A percentile compares a stretch with the other conserved stretches of the same genome.
Conservation (phyloP, 2,329 filamentous ascomycete genomes). For the Ophiostoma pallidulum region DNA sequence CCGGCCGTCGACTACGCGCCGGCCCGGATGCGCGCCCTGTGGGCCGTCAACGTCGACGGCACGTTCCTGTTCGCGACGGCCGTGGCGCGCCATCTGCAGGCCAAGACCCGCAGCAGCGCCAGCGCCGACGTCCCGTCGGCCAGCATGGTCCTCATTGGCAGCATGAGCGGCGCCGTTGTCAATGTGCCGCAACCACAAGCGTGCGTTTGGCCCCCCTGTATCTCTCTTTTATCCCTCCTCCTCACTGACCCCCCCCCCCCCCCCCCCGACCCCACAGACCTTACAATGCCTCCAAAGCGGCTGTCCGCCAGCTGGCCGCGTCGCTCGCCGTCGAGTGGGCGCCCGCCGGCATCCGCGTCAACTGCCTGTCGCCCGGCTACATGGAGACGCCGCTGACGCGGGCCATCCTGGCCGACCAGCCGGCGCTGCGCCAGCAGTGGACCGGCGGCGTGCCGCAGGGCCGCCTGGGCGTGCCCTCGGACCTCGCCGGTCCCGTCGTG, state of each 20-base stretch:
- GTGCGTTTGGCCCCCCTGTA: constrained; percentile 27
- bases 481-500: constrained; percentile 86
- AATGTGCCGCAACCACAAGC: constrained; percentile 92
- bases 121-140: constrained; percentile 50
- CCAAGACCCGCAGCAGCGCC: constrained; percentile 30
- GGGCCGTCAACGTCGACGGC: constrained; percentile 86
- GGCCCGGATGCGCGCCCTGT: constrained; percentile 85
- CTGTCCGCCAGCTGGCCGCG: constrained; percentile 76
- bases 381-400: constrained; percentile 93
- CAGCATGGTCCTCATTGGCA: constrained; percentile 89
- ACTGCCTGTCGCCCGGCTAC: constrained; percentile 91
- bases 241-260: not conserved
- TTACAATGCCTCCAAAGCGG: constrained; percentile 90
- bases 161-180: constrained; percentile 89
- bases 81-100: constrained; percentile 82
- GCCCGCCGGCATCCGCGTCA: constrained; percentile 76
- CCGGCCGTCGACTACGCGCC: constrained; percentile 84
- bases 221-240: not conserved
- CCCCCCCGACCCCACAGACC: constrained; percentile 38
- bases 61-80: constrained; percentile 81
- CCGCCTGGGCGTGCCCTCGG: constrained; percentile 85
- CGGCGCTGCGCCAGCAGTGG: constrained; percentile 83
- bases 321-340: constrained; percentile 95
- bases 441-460: constrained; percentile 84
- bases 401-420: constrained; percentile 91